phyloP scores from a whole-genome alignment of 2,329 filamentous ascomycete species.

The Botryosphaeria agaves region DNA sequence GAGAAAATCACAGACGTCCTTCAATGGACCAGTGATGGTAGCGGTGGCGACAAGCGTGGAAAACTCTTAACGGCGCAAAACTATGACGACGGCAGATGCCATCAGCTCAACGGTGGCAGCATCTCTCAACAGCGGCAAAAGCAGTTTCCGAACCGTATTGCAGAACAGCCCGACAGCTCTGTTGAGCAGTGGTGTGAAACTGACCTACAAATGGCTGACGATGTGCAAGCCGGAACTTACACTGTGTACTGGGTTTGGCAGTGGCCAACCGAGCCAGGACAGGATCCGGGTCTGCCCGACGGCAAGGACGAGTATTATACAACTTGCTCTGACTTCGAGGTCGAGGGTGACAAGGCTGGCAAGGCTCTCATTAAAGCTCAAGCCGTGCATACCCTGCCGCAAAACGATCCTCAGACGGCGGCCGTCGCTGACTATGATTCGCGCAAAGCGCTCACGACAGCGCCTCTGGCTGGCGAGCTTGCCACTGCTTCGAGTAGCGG shows the following conservation, averaged over 20 bases:
- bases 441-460: constrained; percentile 20
- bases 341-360: constrained; percentile 22
- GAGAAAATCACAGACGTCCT: constrained; percentile 51
- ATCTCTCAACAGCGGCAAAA: constrained; percentile 43
- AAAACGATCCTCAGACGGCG: constrained; percentile 23
- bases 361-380: constrained; percentile 3
- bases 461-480: constrained; percentile 4
- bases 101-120: constrained; percentile 48
- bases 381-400: constrained; percentile 12
- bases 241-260: constrained; percentile 96
- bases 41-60: constrained; percentile 64
- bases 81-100: constrained; percentile 85
- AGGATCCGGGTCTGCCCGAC: constrained; percentile 21
- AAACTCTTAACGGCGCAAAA: constrained; percentile 57
- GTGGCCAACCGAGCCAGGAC: constrained; percentile 44
- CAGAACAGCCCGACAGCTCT: constrained; percentile 27
- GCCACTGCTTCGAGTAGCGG: not conserved
- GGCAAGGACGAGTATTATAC: constrained; percentile 41
- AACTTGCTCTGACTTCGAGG: constrained; percentile 37
- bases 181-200: constrained; percentile 62
- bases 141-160: constrained; percentile 32
- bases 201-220: constrained; percentile 55
- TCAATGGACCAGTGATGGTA: constrained; percentile 66
- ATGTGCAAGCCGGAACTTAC: constrained; percentile 45
- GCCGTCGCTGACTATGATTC: constrained; percentile 21